phyloP scores from a whole-genome alignment of 257 asterid genomes.

The Petunia secreta region DNA sequence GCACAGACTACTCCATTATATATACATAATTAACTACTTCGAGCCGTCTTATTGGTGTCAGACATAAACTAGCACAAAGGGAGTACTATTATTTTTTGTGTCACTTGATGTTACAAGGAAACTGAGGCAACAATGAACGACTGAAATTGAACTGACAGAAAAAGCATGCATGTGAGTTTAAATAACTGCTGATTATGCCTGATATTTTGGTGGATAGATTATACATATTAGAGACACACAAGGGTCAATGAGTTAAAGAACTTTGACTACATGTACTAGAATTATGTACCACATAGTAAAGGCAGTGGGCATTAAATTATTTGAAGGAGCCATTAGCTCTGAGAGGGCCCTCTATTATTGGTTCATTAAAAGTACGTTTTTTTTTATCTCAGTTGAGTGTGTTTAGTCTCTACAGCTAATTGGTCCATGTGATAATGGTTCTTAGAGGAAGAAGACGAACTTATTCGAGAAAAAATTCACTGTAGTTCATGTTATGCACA shows the following conservation, averaged over 20 bases:
- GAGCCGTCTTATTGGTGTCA: no score
- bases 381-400: constrained; percentile 27
- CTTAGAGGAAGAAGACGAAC: constrained; percentile 16
- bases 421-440: constrained; percentile 40
- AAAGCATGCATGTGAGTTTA: no score
- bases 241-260: constrained; percentile 1
- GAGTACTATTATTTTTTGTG: no score
- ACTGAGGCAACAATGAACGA: no score
- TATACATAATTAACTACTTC: no score
- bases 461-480: constrained; percentile 1
- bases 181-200: no score
- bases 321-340: background rate
- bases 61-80: no score
- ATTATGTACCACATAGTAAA: background rate
- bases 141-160: no score
- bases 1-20: background rate
- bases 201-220: background rate
- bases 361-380: constrained; percentile 12
- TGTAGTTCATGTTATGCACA: constrained; percentile 28
- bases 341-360: constrained; percentile 27
- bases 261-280: background rate
- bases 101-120: no score
- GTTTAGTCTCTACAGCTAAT: constrained; percentile 29
- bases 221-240: background rate
- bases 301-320: background rate